Base-by-base conservation (phyloP, 805 yeast species). In the Saturnispora sekii region DNA sequence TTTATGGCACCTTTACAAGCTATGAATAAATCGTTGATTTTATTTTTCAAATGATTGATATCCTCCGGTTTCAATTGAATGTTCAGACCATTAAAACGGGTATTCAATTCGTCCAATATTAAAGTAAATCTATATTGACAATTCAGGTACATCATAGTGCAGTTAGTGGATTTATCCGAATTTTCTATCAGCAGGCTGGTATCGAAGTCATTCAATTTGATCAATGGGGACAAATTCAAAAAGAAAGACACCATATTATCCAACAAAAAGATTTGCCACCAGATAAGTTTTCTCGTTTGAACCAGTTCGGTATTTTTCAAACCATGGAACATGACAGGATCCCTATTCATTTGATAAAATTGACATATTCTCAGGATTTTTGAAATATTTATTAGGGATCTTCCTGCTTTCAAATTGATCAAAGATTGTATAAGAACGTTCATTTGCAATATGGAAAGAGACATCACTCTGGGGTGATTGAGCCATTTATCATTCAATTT, bases 221-320 rank as follows among this genome's bases (percentile, higher is more conserved):
- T 55, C 3, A 49, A 48, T 12, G 62, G 58, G 3, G 57, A 43
- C 21, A 58, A 40, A 33, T 53, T 50, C 14, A 56, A 45, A 14
- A 52, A 57, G 16, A 49, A 52, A 3, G 62, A 57, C n/a, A 58
- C 53, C 9, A 57, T 75, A 57, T 45, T 75, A 56, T 79, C 85
- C 48, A 79, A 59, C 26, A 76, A 74, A 49, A 77, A 76, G 7
- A 79, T 73, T 33, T 76, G 78, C 83, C 83, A 79, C 83, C 84
- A 79, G n/a, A 79, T 56, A 43, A 76, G 55, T 55, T 84, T 65
- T 57, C 80, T 65, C 40, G 70, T 64, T 48, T 75, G 77, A 6
- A 78, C 69, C 17, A 69, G 64, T 43, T 67, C 69, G 55, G 67
- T 62, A 49, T 76, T 74, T 2, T 68, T 63, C 32, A 76, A 66